Base-by-base conservation (phyloP, 2,329 filamentous ascomycete species). In the Zymoseptoria crescenta region DNA sequence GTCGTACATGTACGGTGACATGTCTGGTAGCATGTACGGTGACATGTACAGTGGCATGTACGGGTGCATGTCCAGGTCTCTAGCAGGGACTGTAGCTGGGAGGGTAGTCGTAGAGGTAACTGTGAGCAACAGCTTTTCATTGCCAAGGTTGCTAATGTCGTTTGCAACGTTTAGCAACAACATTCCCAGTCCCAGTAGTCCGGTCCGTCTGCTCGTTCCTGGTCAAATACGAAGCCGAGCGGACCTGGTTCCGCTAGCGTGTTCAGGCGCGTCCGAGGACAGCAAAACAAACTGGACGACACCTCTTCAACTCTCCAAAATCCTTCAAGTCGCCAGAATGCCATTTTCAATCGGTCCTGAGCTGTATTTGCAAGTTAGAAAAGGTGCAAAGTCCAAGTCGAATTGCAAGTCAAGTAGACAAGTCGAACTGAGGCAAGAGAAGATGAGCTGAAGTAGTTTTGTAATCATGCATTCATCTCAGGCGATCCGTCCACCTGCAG, bases 401-500 rank as follows among this genome's bases (percentile, higher is more conserved):
- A 45, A 45, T 10, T n/a, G 10, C 9, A 16, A 41, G 35, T 41
- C 35, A 16, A 41, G 16, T 16, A 41, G 35, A n/a, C 35, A 45
- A 45, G 35, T 45, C 35, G 16, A 45, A 16, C 5, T 45, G 35
- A 45, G 8, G 49, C 57, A 6, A 69, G 70, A 16, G 59, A 66
- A 19, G 49, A 52, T 1, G 69, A 72, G 52, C 68, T 71, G 62
- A 59, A 57, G 41, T 58, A 52, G 49, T 51, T 64, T 66, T 51
- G 56, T 68, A 64, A 68, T 71, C 69, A 70, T 72, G 68, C 69
- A 70, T 71, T 72, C 68, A 67, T 71, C 68, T 68, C 63, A 63
- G 64, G 63, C 64, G 35, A 24, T 24, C 24, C 24, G 24, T 24
- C 24, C 2, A 24, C 35, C 35, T 45, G 35, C 24, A 45, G 35